Evolutionary conservation across 305 asterid species (phyloP).

Genomic region (Fraxinus dipetala): DNA sequence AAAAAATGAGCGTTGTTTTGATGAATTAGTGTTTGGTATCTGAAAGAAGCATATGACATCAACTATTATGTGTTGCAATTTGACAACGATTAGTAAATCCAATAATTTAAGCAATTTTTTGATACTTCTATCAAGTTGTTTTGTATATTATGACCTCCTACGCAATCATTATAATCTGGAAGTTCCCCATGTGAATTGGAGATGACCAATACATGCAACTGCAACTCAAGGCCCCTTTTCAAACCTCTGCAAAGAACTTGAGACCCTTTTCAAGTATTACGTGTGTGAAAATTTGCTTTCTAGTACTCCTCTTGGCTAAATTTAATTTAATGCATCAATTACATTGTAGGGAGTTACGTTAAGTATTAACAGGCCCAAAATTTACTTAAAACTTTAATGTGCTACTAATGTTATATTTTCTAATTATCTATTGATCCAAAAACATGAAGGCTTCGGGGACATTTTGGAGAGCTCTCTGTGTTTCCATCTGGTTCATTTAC

Average conservation of each 20-base stretch:
- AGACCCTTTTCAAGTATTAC: background rate
- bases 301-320: background rate
- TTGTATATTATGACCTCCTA: background rate
- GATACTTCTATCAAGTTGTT: background rate
- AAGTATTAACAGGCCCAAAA: background rate
- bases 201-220: background rate
- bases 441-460: slow-evolving; percentile 69
- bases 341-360: background rate
- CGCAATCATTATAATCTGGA: background rate
- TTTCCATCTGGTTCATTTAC: slow-evolving; percentile 77
- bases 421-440: slow-evolving; percentile 7
- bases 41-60: background rate
- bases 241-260: background rate
- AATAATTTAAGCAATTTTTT: background rate
- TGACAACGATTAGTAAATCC: background rate
- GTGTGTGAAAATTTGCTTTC: background rate
- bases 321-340: background rate
- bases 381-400: background rate
- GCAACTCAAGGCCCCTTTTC: background rate
- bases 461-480: slow-evolving; percentile 87
- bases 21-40: background rate
- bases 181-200: background rate
- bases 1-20: background rate
- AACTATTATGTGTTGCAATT: background rate
- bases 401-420: slow-evolving; percentile 23